phyloP scores from a whole-genome alignment of 164 flowering plant genomes.

The Hamamelis virginiana region DNA sequence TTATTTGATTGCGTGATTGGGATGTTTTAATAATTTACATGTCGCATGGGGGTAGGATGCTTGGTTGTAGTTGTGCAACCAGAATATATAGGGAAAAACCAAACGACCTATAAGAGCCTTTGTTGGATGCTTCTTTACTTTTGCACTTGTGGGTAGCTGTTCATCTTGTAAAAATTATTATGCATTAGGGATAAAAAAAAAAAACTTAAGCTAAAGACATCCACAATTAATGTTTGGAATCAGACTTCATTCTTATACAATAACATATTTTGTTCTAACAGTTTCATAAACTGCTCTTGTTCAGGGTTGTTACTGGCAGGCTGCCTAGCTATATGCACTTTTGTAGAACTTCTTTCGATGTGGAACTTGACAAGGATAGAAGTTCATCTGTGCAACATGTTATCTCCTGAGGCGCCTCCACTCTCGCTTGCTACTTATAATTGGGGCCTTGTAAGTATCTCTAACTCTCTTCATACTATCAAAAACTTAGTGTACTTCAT shows the following conservation, averaged over 20 bases:
- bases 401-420: slow-evolving; percentile 89
- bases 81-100: neutral
- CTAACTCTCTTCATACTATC: neutral
- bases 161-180: neutral
- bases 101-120: neutral
- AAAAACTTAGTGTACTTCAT: neutral
- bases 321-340: slow-evolving; percentile 60
- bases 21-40: no score
- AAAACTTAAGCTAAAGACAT: neutral
- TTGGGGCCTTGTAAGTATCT: slow-evolving; percentile 80
- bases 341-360: slow-evolving; percentile 81
- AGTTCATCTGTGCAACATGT: slow-evolving; percentile 83
- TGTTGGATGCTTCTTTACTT: neutral
- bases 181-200: neutral
- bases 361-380: slow-evolving; percentile 96
- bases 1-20: no score
- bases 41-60: no score
- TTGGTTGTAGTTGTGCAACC: neutral
- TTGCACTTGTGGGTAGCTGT: neutral
- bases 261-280: slow-evolving; percentile 1
- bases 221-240: neutral
- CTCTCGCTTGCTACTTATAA: slow-evolving; percentile 84
- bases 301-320: slow-evolving; percentile 66
- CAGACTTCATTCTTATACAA: neutral
- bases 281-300: slow-evolving; percentile 8